phyloP scores from a whole-genome alignment of 2,329 filamentous ascomycete genomes.

The Penicillium sclerotiorum region DNA sequence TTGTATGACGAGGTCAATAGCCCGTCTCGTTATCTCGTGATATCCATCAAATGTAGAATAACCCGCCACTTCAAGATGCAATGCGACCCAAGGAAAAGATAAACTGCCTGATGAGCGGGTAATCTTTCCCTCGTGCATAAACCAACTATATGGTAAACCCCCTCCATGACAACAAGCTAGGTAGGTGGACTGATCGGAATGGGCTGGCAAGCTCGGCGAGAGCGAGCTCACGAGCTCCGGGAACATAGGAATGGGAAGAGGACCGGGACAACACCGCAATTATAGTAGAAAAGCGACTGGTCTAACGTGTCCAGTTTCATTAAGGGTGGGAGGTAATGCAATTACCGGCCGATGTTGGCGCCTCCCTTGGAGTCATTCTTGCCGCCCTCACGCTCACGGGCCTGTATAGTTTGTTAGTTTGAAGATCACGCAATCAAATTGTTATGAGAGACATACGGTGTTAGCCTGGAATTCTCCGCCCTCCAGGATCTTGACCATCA shows the following conservation, averaged over 20 bases:
- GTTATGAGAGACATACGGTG: slow-evolving; percentile 49
- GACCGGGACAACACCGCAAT: not conserved
- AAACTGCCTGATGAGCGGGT: not conserved
- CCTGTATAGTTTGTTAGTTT: slow-evolving; percentile 23
- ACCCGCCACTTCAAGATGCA: slow-evolving; percentile 24
- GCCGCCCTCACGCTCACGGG: slow-evolving; percentile 33
- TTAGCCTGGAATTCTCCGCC: slow-evolving; percentile 69
- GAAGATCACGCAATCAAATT: not conserved
- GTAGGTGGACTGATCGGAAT: not conserved
- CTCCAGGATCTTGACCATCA: slow-evolving; percentile 79
- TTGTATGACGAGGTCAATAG: slow-evolving; percentile 20
- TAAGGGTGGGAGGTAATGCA: not conserved
- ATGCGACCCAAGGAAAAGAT: slow-evolving; percentile 8
- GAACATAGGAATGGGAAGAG: not conserved
- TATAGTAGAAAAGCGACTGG: not conserved
- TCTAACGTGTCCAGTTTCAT: not conserved
- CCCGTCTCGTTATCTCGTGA: slow-evolving; percentile 27
- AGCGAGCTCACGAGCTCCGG: not conserved
- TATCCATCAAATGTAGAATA: slow-evolving; percentile 29
- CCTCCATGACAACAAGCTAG: not conserved
- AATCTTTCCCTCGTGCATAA: not conserved
- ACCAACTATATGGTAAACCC: not conserved
- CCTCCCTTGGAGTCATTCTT: slow-evolving; percentile 26
- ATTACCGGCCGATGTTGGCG: slow-evolving; percentile 21
- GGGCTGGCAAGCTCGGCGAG: not conserved